Conservation (phyloP, 2,329 filamentous ascomycete genomes). For the Fusarium lyarnte region DNA sequence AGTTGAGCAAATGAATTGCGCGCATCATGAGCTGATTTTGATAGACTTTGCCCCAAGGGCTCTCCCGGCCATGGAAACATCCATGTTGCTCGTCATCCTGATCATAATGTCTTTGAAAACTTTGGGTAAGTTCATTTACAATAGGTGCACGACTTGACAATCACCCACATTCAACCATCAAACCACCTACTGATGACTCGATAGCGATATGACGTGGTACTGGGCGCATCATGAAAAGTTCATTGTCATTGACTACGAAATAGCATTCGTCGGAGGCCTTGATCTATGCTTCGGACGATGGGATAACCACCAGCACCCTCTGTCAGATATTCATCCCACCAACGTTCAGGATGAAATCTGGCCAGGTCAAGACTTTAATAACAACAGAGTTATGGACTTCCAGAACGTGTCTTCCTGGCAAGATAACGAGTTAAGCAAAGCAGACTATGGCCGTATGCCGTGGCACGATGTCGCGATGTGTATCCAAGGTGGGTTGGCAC, state of each 20-base stretch:
- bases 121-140: constrained; percentile 62
- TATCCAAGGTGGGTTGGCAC: constrained; percentile 5
- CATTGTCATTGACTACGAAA: constrained; percentile 88
- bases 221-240: constrained; percentile 99
- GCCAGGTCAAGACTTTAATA: constrained; percentile 98
- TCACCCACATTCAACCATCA: no score
- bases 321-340: constrained; percentile 88
- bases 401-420: constrained; percentile 92
- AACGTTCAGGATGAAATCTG: constrained; percentile 86
- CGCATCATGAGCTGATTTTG: background rate
- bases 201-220: constrained; percentile 79
- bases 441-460: constrained; percentile 93
- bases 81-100: constrained; percentile 86
- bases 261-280: constrained; percentile 93
- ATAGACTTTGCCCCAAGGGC: constrained; percentile 78
- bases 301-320: constrained; percentile 85
- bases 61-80: constrained; percentile 89
- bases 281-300: constrained; percentile 96
- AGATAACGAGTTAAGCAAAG: constrained; percentile 89
- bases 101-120: constrained; percentile 95
- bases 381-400: constrained; percentile 96
- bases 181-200: background rate
- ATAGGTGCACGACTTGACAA: background rate
- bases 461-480: constrained; percentile 86
- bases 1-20: background rate